Evolutionary conservation across 352 stramenopile species (phyloP), one percentile per base, ranked within the genome.

Genomic region (Globisporangium nunn): DNA sequence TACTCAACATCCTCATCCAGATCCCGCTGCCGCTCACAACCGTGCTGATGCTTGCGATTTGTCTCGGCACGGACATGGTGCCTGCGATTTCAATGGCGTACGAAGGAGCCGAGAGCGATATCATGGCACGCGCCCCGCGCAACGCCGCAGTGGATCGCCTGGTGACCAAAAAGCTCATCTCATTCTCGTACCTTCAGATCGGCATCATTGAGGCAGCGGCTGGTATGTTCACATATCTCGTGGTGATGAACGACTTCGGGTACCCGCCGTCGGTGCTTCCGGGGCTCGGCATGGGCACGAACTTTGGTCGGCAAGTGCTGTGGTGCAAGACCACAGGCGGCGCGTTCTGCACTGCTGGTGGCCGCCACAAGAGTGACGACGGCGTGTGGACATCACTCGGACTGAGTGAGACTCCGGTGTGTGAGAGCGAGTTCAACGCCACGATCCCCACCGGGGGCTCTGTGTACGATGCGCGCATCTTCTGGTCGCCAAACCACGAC

Each of bases 41-140:
- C 0, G 72, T 98, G 31, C 70, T 97, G n/a, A 97, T 98, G 72
- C 71, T 97, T 3, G 68, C 72, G 44, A 94, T 97, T 51, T 95
- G 96, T 58, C 71, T 98, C 10, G 87, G 89, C 33, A 97, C 90
- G 0, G 93, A 98, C 58, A 95, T 98, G 72, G 77, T 96, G 49
- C 91, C 90, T 3, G 88, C 88, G 8, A 96, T 98, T 50, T 96
- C 89, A 12, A 90, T 97, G 70, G 92, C 91, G 4, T 97, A 93
- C 62, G 93, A 98, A 71, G 64, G 67, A 8, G 74, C 85, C 0
- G 85, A 95, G 61, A 88, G 77, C 31, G 85, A 96, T 52, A 96
- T 96, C 59, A 96, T 96, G 88, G 63, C 80, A 10, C 78, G 87
- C 2, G 67, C 77, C 2, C 83, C 88, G 8, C 75, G 87, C 14